These are phyloP conservation scores for Leucocoprinus birnbaumii DNA, from an alignment of 768 basidiomycete genomes.

Conservation along the genomic window DNA sequence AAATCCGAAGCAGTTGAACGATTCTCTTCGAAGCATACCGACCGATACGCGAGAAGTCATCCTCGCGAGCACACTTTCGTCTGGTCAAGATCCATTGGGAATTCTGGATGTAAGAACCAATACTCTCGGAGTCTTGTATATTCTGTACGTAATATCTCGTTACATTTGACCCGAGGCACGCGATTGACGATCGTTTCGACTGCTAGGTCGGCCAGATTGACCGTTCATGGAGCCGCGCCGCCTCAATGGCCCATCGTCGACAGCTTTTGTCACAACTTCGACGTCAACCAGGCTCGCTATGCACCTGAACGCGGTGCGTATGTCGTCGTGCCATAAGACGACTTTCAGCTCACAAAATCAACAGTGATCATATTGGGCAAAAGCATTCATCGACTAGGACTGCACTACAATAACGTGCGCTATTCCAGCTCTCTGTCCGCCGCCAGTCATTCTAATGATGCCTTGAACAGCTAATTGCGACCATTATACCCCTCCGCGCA, in stretches of 20 bases:
- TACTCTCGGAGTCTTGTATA: slow-evolving; percentile 67
- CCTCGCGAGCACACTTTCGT: slow-evolving; percentile 48
- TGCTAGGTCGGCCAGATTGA: slow-evolving; percentile 58
- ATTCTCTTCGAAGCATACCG: slow-evolving; percentile 42
- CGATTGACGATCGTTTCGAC: not conserved
- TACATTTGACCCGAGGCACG: not conserved
- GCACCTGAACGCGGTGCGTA: slow-evolving; percentile 66
- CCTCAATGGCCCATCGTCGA: slow-evolving; percentile 42
- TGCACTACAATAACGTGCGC: slow-evolving; percentile 48
- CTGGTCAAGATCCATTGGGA: slow-evolving; percentile 66
- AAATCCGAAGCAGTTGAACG: slow-evolving; percentile 33
- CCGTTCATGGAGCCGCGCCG: slow-evolving; percentile 31
- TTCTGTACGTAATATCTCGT: slow-evolving; percentile 51
- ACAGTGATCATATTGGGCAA: slow-evolving; percentile 66
- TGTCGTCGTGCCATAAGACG: not conserved
- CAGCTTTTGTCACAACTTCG: slow-evolving; percentile 62
- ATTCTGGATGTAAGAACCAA: slow-evolving; percentile 53
- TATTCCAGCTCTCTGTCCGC: not conserved
- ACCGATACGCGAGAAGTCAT: slow-evolving; percentile 59
- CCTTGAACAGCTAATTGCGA: slow-evolving; percentile 28
- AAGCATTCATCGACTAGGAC: slow-evolving; percentile 54
- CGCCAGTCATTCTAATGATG: not conserved
- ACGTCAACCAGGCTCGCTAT: slow-evolving; percentile 57
- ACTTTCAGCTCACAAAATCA: not conserved
- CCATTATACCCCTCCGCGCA: slow-evolving; percentile 56